Evolutionary conservation across 1,284 basidiomycete species (phyloP), one percentile per base, ranked within the genome.

Genomic region (Neonothopanus nambi): DNA sequence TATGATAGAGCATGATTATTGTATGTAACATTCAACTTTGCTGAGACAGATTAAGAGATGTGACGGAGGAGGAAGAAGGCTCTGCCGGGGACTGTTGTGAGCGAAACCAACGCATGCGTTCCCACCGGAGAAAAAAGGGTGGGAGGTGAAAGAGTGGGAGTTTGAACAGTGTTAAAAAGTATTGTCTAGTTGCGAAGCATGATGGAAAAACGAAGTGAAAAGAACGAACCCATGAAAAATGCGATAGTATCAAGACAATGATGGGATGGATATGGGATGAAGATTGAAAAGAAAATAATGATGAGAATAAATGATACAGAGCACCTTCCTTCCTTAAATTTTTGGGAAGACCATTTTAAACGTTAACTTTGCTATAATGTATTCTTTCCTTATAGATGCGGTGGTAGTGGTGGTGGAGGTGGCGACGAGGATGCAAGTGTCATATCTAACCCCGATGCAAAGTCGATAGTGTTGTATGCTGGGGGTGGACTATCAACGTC

Each of bases 391-490:
- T 43, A 48, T 42, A 44, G n/a, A 40, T 30, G 51, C 48, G 49
- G 21, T n/a, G 48, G 33, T n/a, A 51, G 40, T 23, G 42, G 45
- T 11, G 36, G 37, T 4, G 40, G 48, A 12, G 39, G 43, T 21
- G 54, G 38, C 8, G 49, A 23, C 5, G 51, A 40, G 46, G 57
- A 17, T 55, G 67, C 28, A 70, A 65, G 9, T 63, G 68, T 18
- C 18, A 51, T 30, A n/a, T 43, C n/a, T 45, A 62, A 3, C 35
- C 49, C 50, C 6, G 45, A 40, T 15, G 75, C 71, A 52, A 78
- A 78, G 59, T 78, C 76, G 57, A 78, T 76, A 5, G 75, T 74
- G 40, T 75, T 76, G 65, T 79, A 79, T 26, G 77, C 73, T 3
- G 77, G 77, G 3, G 77, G 76, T 1, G 76, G 77, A 39, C 67